Evolutionary conservation across 176 grass and related monocot genomes (phyloP), one percentile per base, ranked within the genome.

Genomic region (Puccinellia tenuiflora): DNA sequence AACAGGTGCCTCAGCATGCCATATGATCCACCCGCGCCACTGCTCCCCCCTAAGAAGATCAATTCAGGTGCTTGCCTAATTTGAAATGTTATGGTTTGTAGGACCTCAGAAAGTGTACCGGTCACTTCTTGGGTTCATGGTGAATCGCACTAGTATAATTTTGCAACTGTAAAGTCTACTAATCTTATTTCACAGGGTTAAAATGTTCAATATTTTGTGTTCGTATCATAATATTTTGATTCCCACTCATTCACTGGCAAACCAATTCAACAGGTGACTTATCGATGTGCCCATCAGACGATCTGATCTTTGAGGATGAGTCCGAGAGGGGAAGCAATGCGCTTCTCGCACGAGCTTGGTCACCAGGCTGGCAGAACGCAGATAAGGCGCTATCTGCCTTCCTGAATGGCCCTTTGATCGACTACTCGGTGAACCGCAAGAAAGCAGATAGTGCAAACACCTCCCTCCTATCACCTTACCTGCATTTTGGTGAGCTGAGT

Each of bases 401-500:
- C 75, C 78, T 99, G 24, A 94, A 90, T 22, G 93, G 96, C 6
- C 96, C 96, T 22, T 48, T 99, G 62, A 85, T 86, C 3, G 78
- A 92, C 60, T 99, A 99, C 64, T 95, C 96, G 0, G 87, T 93
- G 61, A 99, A 99, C 51, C 91, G 89, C 47, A 92, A 91, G 78
- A 99, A 99, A 81, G 96, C 96, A 3, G 96, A 98, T 29, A 86
- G 96, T 11, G 83, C 93, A 17, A 95, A 79, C 62, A 98, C 96
- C 22, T 98, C 96, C 74, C 81, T 98, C 12, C 85, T 98, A 35
- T 98, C 96, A 9, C 96, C 96, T 17, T 57, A 95, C 84, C 56
- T 98, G 39, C 96, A 98, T 42, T 98, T 98, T 3, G 96, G 96
- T 9, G 96, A 98, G 81, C 87, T 98, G 22, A 98, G 96, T 2